These are phyloP conservation scores for Boletus sp. DNA, from an alignment of 768 basidiomycete genomes.

Conservation along the genomic window DNA sequence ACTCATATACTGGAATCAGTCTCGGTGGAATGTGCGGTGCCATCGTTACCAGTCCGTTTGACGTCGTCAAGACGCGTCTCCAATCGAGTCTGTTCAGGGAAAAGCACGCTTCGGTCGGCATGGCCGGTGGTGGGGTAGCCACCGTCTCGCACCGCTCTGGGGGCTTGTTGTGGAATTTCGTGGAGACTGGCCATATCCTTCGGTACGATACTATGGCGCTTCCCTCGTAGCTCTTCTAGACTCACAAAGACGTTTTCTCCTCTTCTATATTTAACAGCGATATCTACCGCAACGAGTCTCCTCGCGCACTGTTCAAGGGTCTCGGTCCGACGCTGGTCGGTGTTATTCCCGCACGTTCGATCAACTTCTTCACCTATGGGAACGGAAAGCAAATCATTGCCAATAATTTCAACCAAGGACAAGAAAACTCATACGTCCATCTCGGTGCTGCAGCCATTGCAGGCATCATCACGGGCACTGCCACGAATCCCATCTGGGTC, in stretches of 20 bases:
- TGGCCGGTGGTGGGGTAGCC: constrained; percentile 32
- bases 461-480: constrained; percentile 82
- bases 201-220: constrained; percentile 49
- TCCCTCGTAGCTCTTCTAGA: neutral
- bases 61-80: constrained; percentile 95
- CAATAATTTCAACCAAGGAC: constrained; percentile 64
- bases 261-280: constrained; percentile 46
- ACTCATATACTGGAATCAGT: constrained; percentile 39
- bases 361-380: constrained; percentile 97
- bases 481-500: constrained; percentile 99
- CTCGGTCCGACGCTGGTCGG: constrained; percentile 93
- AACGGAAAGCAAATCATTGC: constrained; percentile 94
- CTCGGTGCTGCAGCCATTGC: constrained; percentile 82
- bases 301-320: constrained; percentile 88
- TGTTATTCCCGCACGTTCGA: constrained; percentile 91
- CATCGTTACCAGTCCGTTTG: constrained; percentile 94
- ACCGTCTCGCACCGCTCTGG: constrained; percentile 33
- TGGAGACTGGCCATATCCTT: constrained; percentile 89
- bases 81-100: constrained; percentile 83
- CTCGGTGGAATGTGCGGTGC: constrained; percentile 98
- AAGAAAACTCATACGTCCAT: constrained; percentile 85
- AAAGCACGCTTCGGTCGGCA: constrained; percentile 35
- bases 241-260: neutral
- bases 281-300: constrained; percentile 86
- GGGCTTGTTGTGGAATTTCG: constrained; percentile 85